Evolutionary conservation across 345 rosid genomes (phyloP).

Genomic region (Turritis glabra): DNA sequence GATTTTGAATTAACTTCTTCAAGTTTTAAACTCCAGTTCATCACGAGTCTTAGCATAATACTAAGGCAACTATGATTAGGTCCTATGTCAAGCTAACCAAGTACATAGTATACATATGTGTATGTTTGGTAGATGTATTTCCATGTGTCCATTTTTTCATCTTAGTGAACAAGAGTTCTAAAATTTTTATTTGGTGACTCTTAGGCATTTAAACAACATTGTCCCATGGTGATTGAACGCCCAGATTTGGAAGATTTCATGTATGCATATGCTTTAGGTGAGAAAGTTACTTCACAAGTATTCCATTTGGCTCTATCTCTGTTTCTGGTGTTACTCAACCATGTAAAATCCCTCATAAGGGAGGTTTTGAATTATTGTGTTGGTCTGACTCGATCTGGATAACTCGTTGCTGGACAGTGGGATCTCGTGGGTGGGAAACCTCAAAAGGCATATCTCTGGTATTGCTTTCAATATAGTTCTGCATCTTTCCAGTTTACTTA

Average conservation of each 20-base stretch:
- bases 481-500: not conserved
- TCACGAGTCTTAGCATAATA: not conserved
- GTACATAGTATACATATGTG: not conserved
- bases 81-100: not conserved
- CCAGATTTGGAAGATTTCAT: slow-evolving; percentile 58
- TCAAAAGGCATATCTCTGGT: slow-evolving; percentile 74
- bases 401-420: slow-evolving; percentile 56
- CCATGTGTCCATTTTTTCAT: not conserved
- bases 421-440: slow-evolving; percentile 87
- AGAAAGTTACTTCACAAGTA: slow-evolving; percentile 15
- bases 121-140: not conserved
- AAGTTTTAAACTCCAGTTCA: not conserved
- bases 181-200: slow-evolving; percentile 9
- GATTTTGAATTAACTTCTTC: not conserved
- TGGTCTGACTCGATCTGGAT: slow-evolving; percentile 26
- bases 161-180: not conserved
- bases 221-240: slow-evolving; percentile 38
- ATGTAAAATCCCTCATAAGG: not conserved
- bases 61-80: not conserved
- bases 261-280: slow-evolving; percentile 77
- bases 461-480: slow-evolving; percentile 29
- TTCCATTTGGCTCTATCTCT: not conserved
- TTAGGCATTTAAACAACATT: slow-evolving; percentile 52
- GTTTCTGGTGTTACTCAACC: slow-evolving; percentile 1
- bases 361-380: not conserved